Evolutionary conservation across 345 rosid species (phyloP).

Genomic region (Corchorus capsularis): DNA sequence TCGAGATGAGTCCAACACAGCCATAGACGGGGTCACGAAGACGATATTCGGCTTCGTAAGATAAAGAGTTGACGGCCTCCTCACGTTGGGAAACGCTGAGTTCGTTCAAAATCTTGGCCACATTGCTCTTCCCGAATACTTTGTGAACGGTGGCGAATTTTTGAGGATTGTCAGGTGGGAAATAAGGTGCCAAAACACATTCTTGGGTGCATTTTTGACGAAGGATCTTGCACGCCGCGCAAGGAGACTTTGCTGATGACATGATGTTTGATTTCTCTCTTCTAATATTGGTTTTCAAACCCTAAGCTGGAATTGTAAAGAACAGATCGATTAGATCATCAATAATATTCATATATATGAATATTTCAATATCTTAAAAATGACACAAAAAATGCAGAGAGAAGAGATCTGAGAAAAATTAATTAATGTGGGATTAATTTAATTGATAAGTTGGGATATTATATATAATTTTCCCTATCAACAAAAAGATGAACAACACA

Average conservation of each 20-base stretch:
- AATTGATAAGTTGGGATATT: too few species aligned
- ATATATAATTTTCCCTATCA: too few species aligned
- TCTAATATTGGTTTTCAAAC: too few species aligned
- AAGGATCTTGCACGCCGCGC: slow-evolving; percentile 81
- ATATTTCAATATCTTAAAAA: too few species aligned
- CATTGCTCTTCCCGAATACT: slow-evolving; percentile 77
- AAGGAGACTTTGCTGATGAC: slow-evolving; percentile 70
- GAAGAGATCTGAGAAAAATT: too few species aligned
- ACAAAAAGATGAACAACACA: too few species aligned
- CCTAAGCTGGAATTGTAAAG: too few species aligned
- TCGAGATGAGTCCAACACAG: slow-evolving; percentile 74
- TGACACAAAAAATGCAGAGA: too few species aligned
- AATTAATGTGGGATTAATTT: too few species aligned
- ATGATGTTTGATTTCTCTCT: slow-evolving; percentile 20
- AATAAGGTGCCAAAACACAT: slow-evolving; percentile 81
- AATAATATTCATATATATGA: too few species aligned
- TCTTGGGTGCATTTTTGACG: slow-evolving; percentile 80
- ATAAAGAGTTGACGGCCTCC: slow-evolving; percentile 78
- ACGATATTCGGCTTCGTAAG: slow-evolving; percentile 77
- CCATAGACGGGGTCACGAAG: slow-evolving; percentile 87
- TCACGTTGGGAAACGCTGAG: slow-evolving; percentile 52
- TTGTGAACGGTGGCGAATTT: slow-evolving; percentile 58
- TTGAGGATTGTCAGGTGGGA: slow-evolving; percentile 75
- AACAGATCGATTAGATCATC: too few species aligned
- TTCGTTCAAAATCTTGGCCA: slow-evolving; percentile 70